Base-by-base conservation (phyloP, 169 alveolate genomes). In the Cryptosporidium baileyi region DNA sequence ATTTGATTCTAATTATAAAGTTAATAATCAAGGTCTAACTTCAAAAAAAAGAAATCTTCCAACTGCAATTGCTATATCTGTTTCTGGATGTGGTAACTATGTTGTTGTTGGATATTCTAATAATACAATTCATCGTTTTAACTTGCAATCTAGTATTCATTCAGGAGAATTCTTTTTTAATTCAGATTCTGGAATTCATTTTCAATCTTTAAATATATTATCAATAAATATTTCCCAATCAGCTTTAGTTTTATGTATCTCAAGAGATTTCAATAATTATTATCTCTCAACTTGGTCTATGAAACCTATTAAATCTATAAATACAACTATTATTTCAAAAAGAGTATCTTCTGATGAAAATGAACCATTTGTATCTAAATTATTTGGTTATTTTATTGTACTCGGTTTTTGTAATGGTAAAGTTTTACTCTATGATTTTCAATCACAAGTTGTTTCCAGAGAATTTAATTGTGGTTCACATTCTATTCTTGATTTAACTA, bases 31-130 rank as follows among this genome's bases (percentile, higher is more conserved):
- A 19, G 85, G 74, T 1, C 74, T 74, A 2, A 74, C 85, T 26
- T 54, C 74, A 2, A 54, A 51, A 28, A 74, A 22, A 59, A 51
- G 61, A n/a, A 30, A 54, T 38, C 11, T 74, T 11, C 85, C 81
- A 38, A 28, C 67, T 15, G 96, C 96, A 49, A 93, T 94, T 45
- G 91, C 97, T 32, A 91, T 94, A 7, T 91, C 93, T 40, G 94
- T 96, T 43, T 91, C 97, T 26, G 91, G 92, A 17, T 96, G 99
- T 80, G 99, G 99, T 0, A 96, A 96, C 90, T 95, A 94, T 88
- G 97, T 95, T n/a, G 89, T 94, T 63, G 94, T 94, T 51, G 99
- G 98, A 17, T 96, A 93, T 91, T 93, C 81, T 51, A 91, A 90
- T 82, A 98, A 98, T 30, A 79, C 89, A 34, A 85, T 96, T 13